phyloP scores from a whole-genome alignment of 2,329 filamentous ascomycete species.

The Parascedosporium putredinis region DNA sequence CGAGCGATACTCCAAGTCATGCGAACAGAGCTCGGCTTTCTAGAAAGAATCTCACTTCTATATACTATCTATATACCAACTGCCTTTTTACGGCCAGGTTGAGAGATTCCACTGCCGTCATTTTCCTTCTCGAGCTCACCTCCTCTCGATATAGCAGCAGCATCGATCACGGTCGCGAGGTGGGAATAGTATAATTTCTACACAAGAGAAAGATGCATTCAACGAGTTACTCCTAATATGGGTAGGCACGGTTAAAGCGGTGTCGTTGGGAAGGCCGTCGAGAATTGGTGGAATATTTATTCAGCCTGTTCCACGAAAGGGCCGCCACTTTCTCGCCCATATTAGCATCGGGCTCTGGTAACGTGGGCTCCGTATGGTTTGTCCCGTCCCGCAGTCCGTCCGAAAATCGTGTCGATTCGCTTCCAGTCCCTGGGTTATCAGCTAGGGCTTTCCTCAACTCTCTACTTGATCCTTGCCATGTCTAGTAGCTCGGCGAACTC shows the following conservation, averaged over 20 bases:
- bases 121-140: not conserved
- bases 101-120: not conserved
- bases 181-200: no score
- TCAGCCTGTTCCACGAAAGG: not conserved
- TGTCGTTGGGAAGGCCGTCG: not conserved
- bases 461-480: no score
- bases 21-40: no score
- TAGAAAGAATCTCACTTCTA: no score
- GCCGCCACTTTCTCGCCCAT: not conserved
- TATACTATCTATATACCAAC: no score
- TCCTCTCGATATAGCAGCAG: not conserved
- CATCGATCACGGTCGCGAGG: not conserved
- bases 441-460: no score
- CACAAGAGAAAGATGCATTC: not conserved
- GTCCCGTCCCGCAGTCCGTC: no score
- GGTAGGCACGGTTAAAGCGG: not conserved
- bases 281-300: not conserved
- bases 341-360: not conserved
- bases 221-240: not conserved
- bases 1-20: not conserved
- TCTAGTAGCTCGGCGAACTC: no score
- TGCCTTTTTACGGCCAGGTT: no score
- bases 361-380: not conserved
- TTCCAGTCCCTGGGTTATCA: no score
- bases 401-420: no score